Conservation (phyloP, 495 filamentous ascomycete genomes). For the Talaromyces borbonicus region DNA sequence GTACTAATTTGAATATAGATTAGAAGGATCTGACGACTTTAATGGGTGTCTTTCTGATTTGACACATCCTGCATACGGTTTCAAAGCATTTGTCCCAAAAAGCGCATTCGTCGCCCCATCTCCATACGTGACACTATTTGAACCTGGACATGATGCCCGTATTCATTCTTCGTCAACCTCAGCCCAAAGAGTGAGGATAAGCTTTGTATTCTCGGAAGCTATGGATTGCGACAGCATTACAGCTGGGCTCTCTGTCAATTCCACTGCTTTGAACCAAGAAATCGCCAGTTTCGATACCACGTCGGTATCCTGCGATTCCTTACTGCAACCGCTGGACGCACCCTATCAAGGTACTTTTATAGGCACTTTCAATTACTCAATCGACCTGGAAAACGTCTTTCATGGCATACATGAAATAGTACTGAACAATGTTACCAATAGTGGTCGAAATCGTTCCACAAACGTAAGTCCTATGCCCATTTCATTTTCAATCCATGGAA, state of each 20-base stretch:
- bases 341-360: constrained; percentile 25
- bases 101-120: constrained; percentile 30
- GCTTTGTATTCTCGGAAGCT: constrained; percentile 42
- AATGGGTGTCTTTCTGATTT: constrained; percentile 42
- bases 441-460: constrained; percentile 23
- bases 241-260: constrained; percentile 32
- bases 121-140: constrained; percentile 48
- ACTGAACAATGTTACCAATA: constrained; percentile 32
- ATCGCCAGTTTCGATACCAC: constrained; percentile 15
- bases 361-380: constrained; percentile 24
- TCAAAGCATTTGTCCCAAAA: constrained; percentile 46
- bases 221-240: constrained; percentile 47
- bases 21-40: constrained; percentile 14
- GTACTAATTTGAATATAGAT: constrained; percentile 2
- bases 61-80: constrained; percentile 41
- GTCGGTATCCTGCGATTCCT: constrained; percentile 12
- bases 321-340: constrained; percentile 11
- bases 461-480: constrained; percentile 14
- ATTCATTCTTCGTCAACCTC: constrained; percentile 27
- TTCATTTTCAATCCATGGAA: background rate
- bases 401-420: constrained; percentile 39
- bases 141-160: constrained; percentile 46
- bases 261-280: constrained; percentile 22
- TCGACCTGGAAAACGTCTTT: constrained; percentile 33
- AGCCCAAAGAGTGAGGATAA: constrained; percentile 27